Base-by-base conservation (phyloP, 257 asterid species). In the Salvia miltiorrhiza region DNA sequence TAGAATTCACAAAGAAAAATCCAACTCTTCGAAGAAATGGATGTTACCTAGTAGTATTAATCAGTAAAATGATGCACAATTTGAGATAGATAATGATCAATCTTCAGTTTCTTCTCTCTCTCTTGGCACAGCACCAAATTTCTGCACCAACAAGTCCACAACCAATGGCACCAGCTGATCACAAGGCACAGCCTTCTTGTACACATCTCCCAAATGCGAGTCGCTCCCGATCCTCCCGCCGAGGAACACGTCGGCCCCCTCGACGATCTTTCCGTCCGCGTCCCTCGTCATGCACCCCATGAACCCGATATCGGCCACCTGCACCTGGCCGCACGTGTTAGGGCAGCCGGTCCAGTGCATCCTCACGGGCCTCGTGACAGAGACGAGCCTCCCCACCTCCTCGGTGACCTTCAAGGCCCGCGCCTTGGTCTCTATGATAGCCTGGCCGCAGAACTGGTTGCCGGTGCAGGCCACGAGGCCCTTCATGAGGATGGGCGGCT, bases 331-430 rank as follows among this genome's bases (percentile, higher is more conserved):
- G 66, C 98, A 93, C 0, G 85, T 52, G 76, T 93, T 93, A 0
- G 99, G 95, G 84, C 99, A 93, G 1, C 97, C 98, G 6, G 98
- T 92, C 97, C 97, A 93, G 44, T 93, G 99, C 95, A 93, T 93
- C 83, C 99, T 80, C 32, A 93, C 93, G 9, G 99, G 92, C 76
- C 32, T 74, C 0, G 80, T 75, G 11, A 90, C 81, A 0, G 90
- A 84, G 3, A 93, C 99, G 40, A 62, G 90, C 74, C 87, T 77
- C 50, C 82, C 73, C 40, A 93, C 96, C 70, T 85, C 96, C 81
- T 90, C 90, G 0, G 97, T 88, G 70, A 90, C 86, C 84, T 79
- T 90, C 30, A 93, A 41, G 0, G 97, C 90, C 0, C 96, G 89
- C 0, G 78, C 88, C 71, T 93, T 93, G 0, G 99, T 93, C 89